Evolutionary conservation across 805 yeast genomes (phyloP), one percentile per base, ranked within the genome.

Genomic region (Cyberlindnera galapagoensis): DNA sequence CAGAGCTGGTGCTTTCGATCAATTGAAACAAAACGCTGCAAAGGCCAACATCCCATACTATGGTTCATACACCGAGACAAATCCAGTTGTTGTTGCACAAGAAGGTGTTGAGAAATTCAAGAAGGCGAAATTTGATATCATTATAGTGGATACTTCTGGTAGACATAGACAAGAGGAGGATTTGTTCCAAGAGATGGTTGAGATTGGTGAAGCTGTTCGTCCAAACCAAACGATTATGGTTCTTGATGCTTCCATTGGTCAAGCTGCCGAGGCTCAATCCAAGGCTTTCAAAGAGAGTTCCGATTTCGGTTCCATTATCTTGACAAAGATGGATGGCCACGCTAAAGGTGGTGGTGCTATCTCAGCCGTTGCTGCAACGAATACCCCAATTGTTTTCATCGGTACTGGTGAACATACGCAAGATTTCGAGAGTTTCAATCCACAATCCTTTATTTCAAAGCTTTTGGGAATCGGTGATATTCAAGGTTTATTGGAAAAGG

Each of bases 311-410:
- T 87, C 97, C 17, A 90, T 90, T 42, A 81, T 90, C 38, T 69
- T 90, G 53, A 90, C 98, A 15, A 90, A 90, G 58, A 78, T 90
- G 94, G 98, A 90, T 60, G 97, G 97, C 32, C 97, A 92, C 52
- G 98, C 97, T 23, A 90, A 83, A 62, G 98, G 98, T 57, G 98
- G 98, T 63, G 98, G 98, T 67, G 98, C 98, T 19, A 88, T 90
- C 34, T 86, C 96, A 24, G 98, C 98, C 0, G 97, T 90, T 34
- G 98, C 98, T 3, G 92, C 96, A 3, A 90, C 97, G 3, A 71
- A 83, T 34, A 92, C 97, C 0, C 98, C 98, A 7, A 81, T 90
- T 46, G 84, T 83, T 7, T 90, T 90, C 53, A 92, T 90, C 38
- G 98, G 98, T 73, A 90, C 97, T 3, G 98, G 98, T 54, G 98